Evolutionary conservation across 2,329 filamentous ascomycete genomes (phyloP).

Genomic region (Tolypocladium amazonense): DNA sequence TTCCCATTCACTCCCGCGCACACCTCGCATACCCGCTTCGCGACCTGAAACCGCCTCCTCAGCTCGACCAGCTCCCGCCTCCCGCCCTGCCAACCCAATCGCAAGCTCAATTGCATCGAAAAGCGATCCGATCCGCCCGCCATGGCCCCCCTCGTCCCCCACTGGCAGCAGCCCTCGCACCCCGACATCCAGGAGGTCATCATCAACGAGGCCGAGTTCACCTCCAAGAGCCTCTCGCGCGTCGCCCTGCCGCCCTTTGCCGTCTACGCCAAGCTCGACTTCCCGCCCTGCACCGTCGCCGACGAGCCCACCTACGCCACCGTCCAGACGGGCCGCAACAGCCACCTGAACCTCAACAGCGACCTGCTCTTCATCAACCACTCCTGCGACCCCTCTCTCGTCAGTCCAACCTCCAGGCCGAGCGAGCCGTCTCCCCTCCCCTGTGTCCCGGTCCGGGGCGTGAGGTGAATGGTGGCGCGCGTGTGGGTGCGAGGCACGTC

Average conservation of each 20-base stretch:
- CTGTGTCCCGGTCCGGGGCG: neutral
- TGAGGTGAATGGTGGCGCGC: neutral
- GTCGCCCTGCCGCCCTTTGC: constrained; percentile 48
- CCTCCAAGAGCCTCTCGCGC: constrained; percentile 48
- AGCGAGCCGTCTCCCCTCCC: neutral
- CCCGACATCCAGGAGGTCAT: constrained; percentile 46
- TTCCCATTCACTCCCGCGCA: neutral
- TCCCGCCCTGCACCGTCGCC: constrained; percentile 50
- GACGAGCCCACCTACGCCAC: constrained; percentile 51
- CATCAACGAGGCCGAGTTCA: constrained; percentile 41
- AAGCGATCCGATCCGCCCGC: neutral
- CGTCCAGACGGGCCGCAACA: constrained; percentile 45
- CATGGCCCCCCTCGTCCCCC: constrained; percentile 45
- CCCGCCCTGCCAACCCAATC: neutral
- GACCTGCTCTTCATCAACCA: constrained; percentile 60
- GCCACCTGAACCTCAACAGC: constrained; percentile 53
- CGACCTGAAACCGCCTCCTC: neutral
- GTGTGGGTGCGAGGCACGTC: neutral
- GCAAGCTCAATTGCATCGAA: neutral
- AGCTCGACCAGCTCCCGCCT: neutral
- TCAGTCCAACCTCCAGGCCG: constrained; percentile 24
- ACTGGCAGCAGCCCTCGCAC: constrained; percentile 52
- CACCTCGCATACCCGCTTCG: neutral
- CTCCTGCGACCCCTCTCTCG: constrained; percentile 54
- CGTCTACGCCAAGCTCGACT: constrained; percentile 55